Percentiles rank a stretch among this genome's conserved stretches.
Evolutionary conservation across 305 asterid genomes (phyloP).

Genomic region (Ajuga reptans): DNA sequence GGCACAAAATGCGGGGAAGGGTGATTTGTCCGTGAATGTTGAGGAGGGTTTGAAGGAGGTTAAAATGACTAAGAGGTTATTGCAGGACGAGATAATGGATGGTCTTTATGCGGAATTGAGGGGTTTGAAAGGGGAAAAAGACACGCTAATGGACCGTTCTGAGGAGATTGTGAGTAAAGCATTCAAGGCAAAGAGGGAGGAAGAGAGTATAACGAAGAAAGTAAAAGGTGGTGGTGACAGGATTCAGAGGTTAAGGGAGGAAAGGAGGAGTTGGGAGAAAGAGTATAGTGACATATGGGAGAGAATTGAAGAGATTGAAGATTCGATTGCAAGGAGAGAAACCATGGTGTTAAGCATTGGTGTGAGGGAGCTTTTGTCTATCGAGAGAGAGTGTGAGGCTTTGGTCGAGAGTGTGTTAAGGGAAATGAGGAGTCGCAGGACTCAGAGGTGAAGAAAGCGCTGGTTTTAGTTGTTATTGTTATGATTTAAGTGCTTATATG

Average conservation of each 20-base stretch:
- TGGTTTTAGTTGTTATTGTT: not conserved
- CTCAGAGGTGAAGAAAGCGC: conserved; percentile 38
- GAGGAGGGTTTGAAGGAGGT: conserved; percentile 54
- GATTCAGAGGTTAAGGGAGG: conserved; percentile 46
- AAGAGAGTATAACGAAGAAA: conserved; percentile 34
- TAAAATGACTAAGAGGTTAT: conserved; percentile 34
- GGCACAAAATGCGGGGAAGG: conserved; percentile 34
- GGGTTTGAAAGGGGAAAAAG: conserved; percentile 39
- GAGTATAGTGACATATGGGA: conserved; percentile 51
- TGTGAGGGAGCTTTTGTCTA: conserved; percentile 72
- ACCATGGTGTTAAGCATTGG: conserved; percentile 62
- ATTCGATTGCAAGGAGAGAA: conserved; percentile 53
- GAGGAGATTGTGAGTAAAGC: conserved; percentile 32
- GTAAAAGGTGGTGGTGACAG: conserved; percentile 31
- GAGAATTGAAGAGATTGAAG: conserved; percentile 68
- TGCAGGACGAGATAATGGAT: conserved; percentile 62
- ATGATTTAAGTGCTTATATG: not conserved
- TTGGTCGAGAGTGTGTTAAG: conserved; percentile 44
- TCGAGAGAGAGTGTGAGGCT: conserved; percentile 78
- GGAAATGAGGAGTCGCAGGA: conserved; percentile 37
- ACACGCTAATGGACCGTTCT: conserved; percentile 30
- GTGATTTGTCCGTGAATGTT: conserved; percentile 24
- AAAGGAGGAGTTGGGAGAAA: conserved; percentile 35
- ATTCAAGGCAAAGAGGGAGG: conserved; percentile 37
- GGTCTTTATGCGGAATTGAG: conserved; percentile 50